Base-by-base conservation (phyloP, 139 green algal species). In the Edaphochlamys debaryana region DNA sequence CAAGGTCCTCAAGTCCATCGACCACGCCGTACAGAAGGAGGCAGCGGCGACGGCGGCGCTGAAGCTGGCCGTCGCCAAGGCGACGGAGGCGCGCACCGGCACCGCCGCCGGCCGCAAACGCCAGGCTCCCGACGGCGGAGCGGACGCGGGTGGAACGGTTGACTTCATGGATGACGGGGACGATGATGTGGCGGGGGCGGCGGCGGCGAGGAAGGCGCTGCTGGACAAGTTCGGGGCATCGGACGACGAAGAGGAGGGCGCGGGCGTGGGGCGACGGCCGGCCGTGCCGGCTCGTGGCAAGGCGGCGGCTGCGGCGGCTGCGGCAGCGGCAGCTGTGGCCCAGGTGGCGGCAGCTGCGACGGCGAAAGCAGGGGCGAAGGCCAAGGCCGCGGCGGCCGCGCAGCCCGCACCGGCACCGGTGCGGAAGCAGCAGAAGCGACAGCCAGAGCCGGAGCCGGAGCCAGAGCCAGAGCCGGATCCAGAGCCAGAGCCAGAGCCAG, bases 1-100 rank as follows among this genome's bases (percentile, higher is more conserved):
- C 41, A 82, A 82, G 41, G 63, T 82, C 32, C 76, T 82, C 41
- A 82, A 82, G 45, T 54, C 76, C 42, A 82, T 82, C 13, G 76
- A 82, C 34, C 25, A 3, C 3, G 32, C 62, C 56, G 66, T 1
- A 22, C 62, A 63, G 41, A 82, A 82, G 64, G 38, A 32, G 34
- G 36, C 58, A 0, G 76, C 76, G 19, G 42, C 70, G 63, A 42
- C 60, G 76, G 42, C 27, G 62, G 63, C 76, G 56, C 25, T 32
- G 29, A 11, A 15, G 29, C 38, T 80, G 29, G 29, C 27, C n/a
- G 62, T 45, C 5, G 32, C 63, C 32, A 71, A 63, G 63, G 30
- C 17, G 29, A 30, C 38, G 74, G 60, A 71, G 42, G 60, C 56
- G 73, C 29, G 45, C n/a, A n/a, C n/a, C n/a, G n/a, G n/a, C n/a